phyloP scores from a whole-genome alignment of 192 early-diverging fungal species.

The Gonapodya prolifera region DNA sequence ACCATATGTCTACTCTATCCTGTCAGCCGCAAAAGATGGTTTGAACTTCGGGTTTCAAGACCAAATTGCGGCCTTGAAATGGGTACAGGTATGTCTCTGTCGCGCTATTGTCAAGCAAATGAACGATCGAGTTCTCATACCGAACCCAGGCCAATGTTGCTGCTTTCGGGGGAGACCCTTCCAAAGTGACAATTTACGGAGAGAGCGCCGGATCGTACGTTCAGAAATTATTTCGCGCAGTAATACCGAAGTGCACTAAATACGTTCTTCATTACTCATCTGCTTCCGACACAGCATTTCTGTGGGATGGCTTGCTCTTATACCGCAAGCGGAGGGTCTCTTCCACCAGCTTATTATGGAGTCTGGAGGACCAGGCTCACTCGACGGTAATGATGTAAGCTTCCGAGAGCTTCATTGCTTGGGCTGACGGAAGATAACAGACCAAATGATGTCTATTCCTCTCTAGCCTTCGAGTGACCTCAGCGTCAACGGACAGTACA shows the following conservation, averaged over 20 bases:
- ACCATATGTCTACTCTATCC: neutral
- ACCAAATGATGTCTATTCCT: too few species aligned
- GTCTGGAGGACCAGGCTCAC: neutral
- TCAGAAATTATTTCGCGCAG: neutral
- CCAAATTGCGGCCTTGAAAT: conserved; percentile 29
- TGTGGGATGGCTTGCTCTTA: neutral
- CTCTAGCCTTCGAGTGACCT: too few species aligned
- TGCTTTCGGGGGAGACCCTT: conserved; percentile 47
- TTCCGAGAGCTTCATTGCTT: too few species aligned
- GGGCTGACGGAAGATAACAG: too few species aligned
- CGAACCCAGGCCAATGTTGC: conserved; percentile 41
- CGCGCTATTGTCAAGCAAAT: too few species aligned
- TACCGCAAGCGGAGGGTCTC: neutral
- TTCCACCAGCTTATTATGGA: neutral
- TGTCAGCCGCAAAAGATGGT: neutral
- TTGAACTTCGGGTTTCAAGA: conserved; percentile 26
- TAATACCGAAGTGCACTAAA: neutral
- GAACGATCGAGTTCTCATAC: too few species aligned
- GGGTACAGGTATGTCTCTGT: too few species aligned
- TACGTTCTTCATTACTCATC: too few species aligned
- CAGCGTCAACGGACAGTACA: too few species aligned
- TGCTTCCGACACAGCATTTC: neutral
- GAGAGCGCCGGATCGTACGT: conserved; percentile 33
- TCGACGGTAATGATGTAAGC: too few species aligned
- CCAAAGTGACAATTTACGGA: conserved; percentile 39